These are phyloP conservation scores for Staphylotrichum longicolle DNA, from an alignment of 495 filamentous ascomycete species.

Conservation along the genomic window DNA sequence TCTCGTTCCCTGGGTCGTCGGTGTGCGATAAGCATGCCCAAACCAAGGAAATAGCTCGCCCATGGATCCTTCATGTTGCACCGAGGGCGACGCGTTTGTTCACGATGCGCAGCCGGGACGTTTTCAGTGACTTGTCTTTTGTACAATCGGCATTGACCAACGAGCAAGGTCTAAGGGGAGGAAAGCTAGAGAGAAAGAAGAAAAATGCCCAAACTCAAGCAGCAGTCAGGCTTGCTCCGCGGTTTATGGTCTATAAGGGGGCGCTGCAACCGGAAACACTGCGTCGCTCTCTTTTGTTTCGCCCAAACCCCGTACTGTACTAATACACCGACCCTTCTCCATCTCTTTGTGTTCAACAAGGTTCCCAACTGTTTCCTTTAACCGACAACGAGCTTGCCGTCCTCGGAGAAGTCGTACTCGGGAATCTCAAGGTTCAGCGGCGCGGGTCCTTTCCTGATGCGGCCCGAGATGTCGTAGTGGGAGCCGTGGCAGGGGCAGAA, in stretches of 20 bases:
- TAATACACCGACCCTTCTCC: slow-evolving; percentile 21
- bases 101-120: neutral
- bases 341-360: neutral
- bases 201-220: slow-evolving; percentile 13
- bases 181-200: neutral
- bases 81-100: neutral
- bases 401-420: slow-evolving; percentile 79
- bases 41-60: neutral
- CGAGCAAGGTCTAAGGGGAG: slow-evolving; percentile 23
- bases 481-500: slow-evolving; percentile 99
- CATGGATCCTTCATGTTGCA: neutral
- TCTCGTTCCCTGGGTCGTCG: neutral
- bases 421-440: slow-evolving; percentile 97
- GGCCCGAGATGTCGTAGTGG: slow-evolving; percentile 99
- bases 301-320: slow-evolving; percentile 21
- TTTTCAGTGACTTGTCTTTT: slow-evolving; percentile 18
- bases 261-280: slow-evolving; percentile 17
- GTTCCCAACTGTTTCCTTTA: slow-evolving; percentile 39
- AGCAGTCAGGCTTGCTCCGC: slow-evolving; percentile 25
- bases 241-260: slow-evolving; percentile 28
- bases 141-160: slow-evolving; percentile 21
- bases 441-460: slow-evolving; percentile 91
- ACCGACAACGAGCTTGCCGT: slow-evolving; percentile 76
- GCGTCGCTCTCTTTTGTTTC: slow-evolving; percentile 22
- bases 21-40: neutral